phyloP scores from a whole-genome alignment of 139 green algal genomes.

The Auxenochlorella protothecoides region DNA sequence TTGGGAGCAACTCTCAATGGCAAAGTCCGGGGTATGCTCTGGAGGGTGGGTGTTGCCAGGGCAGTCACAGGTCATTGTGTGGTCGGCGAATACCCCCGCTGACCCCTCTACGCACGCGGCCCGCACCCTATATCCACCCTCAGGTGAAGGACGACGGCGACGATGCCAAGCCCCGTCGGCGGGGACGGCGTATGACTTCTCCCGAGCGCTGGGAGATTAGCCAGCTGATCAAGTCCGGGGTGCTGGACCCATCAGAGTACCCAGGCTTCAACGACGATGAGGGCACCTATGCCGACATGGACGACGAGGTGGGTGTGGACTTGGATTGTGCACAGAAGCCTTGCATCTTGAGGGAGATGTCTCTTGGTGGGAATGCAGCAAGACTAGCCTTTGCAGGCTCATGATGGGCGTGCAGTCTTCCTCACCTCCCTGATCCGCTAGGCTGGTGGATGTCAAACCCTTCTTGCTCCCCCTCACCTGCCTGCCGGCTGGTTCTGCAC shows the following conservation, averaged over 20 bases:
- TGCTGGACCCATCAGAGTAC: constrained; percentile 81
- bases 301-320: constrained; percentile 8
- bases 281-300: constrained; percentile 13
- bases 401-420: no score
- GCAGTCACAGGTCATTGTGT: constrained; percentile 8
- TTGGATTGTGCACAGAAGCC: neutral
- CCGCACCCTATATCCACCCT: no score
- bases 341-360: no score
- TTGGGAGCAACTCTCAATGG: no score
- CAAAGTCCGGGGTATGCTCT: no score
- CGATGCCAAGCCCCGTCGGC: constrained; percentile 9
- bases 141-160: constrained; percentile 23
- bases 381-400: no score
- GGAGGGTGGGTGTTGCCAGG: no score
- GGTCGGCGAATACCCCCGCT: neutral
- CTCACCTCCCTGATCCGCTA: no score
- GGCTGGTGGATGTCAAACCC: no score
- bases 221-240: constrained; percentile 53
- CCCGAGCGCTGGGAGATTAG: constrained; percentile 49
- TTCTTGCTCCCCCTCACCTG: no score
- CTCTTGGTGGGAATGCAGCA: no score
- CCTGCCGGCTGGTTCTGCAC: no score
- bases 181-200: constrained; percentile 31
- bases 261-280: constrained; percentile 81
- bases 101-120: neutral